Percentiles rank a stretch among this genome's conserved stretches.
Evolutionary conservation across 176 grass and related monocot genomes (phyloP).

Genomic region (Juncus effusus): DNA sequence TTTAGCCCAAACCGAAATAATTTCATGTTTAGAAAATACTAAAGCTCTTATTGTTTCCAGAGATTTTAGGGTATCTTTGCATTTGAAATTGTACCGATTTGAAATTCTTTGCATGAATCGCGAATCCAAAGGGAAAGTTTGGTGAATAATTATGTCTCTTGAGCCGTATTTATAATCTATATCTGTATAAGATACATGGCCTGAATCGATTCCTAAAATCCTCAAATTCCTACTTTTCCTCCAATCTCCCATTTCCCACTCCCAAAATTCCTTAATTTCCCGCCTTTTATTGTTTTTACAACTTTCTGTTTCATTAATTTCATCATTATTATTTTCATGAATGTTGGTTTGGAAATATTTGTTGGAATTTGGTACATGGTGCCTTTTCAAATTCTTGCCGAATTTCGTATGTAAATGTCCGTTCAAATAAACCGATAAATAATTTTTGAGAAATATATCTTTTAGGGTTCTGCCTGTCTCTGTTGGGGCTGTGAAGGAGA

Average conservation of each 20-base stretch:
- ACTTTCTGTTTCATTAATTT: conserved; percentile 29
- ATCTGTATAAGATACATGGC: conserved; percentile 82
- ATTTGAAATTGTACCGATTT: conserved; percentile 53
- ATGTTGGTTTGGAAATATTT: conserved; percentile 79
- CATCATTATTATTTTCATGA: conserved; percentile 34
- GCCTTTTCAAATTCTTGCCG: conserved; percentile 90
- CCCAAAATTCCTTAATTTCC: conserved; percentile 71
- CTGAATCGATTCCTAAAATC: conserved; percentile 87
- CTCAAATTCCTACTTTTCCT: conserved; percentile 70
- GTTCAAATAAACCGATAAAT: conserved; percentile 73
- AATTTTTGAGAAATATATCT: conserved; percentile 82
- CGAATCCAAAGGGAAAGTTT: conserved; percentile 91
- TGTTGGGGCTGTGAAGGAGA: conserved; percentile 80
- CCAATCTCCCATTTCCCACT: conserved; percentile 99
- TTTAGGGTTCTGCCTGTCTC: conserved; percentile 73
- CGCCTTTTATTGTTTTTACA: conserved; percentile 47
- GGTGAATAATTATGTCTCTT: conserved; percentile 70
- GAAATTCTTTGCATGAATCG: conserved; percentile 88
- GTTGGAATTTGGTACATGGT: conserved; percentile 37
- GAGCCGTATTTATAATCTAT: conserved; percentile 85
- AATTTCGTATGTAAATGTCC: conserved; percentile 92
- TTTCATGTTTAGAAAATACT: conserved; percentile 71
- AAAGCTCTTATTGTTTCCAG: conserved; percentile 76
- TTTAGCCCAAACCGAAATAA: conserved; percentile 69
- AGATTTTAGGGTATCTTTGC: conserved; percentile 45